Base-by-base conservation (phyloP, 306 rosid genomes). In the Leucaena leucocephala region DNA sequence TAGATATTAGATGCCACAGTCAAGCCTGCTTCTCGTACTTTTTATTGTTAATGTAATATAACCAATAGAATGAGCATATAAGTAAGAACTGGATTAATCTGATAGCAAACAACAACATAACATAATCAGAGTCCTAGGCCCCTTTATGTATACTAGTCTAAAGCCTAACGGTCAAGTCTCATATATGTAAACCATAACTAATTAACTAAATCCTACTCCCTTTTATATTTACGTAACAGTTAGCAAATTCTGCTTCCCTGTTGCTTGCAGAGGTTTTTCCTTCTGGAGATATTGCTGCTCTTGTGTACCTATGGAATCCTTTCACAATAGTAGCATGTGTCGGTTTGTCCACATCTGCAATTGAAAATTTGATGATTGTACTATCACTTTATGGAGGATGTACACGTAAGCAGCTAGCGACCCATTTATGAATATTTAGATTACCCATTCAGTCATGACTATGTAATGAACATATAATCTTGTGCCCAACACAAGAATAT, bases 351-450 rank as follows among this genome's bases (percentile, higher is more conserved):
- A 84, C 90, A 55, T 87, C 90, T 68, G 78, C 84, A 72, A 72
- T 87, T 61, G 90, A 84, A 68, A 87, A 87, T 72, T 55, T 84
- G 80, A 76, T 79, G 85, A 39, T 84, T 68, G 80, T 84, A 81
- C 70, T 82, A 64, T 84, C 83, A 27, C 84, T 86, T 58, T 86
- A 86, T 84, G 90, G 87, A 84, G 90, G 82, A 49, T 86, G 87
- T 21, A 42, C 45, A 40, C 68, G 87, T 86, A 86, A 84, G 90
- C 36, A 75, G 62, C 83, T 43, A 22, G 40, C 66, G 10, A 22
- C 66, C 38, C 8, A 10, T 61, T 61, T 33, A 61, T 11, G 40
- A 33, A 33, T 61, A 13, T 61, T 61, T 61, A 61, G 9, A 33
- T 13, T 61, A 34, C 42, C 34, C 9, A 33, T 33, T 61, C 67